Evolutionary conservation across 108 stramenopile genomes (phyloP).

Genomic region (Fragilariopsis cylindrus): DNA sequence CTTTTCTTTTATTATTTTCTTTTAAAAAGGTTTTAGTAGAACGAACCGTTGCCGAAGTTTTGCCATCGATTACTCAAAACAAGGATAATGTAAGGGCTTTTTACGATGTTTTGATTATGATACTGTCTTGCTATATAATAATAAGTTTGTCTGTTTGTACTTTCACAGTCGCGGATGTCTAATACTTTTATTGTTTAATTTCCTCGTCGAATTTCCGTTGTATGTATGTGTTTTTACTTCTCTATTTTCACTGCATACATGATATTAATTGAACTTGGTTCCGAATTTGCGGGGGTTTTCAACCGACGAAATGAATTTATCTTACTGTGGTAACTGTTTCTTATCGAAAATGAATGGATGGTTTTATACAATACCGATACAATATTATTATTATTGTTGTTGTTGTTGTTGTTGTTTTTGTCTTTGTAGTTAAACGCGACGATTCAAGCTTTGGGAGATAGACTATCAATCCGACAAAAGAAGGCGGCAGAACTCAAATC

Average conservation of each 20-base stretch:
- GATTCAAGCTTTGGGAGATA: conserved; percentile 58
- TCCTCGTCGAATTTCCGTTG: neutral
- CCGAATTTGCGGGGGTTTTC: neutral
- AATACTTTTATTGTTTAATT: neutral
- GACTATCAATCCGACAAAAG: conserved; percentile 65
- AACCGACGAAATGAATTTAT: too few relatives aligned
- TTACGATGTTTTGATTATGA: conserved; percentile 13
- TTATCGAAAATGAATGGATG: conserved; percentile 3
- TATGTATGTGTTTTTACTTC: neutral
- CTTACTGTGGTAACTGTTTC: neutral
- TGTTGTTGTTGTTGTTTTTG: too few relatives aligned
- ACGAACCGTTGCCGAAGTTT: conserved; percentile 91
- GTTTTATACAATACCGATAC: neutral
- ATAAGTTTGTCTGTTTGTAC: conserved; percentile 1
- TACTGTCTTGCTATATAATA: conserved; percentile 10
- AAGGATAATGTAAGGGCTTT: conserved; percentile 71
- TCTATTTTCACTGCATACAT: neutral
- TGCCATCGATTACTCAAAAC: conserved; percentile 87
- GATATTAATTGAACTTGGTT: neutral
- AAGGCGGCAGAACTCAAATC: conserved; percentile 74
- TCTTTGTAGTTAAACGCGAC: conserved; percentile 57
- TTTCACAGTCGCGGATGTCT: neutral
- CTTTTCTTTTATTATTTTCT: too few relatives aligned
- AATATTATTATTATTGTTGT: neutral
- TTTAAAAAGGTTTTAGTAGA: conserved; percentile 82